phyloP scores from a whole-genome alignment of 192 early-diverging fungal species.

The Coemansia sp. region DNA sequence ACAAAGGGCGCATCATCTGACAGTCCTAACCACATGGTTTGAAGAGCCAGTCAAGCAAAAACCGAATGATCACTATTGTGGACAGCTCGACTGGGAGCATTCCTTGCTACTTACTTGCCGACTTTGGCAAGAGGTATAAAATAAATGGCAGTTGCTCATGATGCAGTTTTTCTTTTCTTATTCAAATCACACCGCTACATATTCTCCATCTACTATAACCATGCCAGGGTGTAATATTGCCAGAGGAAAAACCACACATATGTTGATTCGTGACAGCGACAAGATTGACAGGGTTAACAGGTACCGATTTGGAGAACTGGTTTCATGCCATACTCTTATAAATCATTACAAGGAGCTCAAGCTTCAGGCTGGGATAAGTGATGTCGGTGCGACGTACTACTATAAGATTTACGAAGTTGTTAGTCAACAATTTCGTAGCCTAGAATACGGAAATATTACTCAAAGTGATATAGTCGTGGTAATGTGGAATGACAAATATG shows the following conservation, averaged over 20 bases:
- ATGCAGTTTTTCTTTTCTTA: not conserved
- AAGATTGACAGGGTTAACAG: not conserved
- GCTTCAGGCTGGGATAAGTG: not conserved
- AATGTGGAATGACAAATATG: not conserved
- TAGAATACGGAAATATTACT: not conserved
- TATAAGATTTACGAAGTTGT: not conserved
- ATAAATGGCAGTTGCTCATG: not conserved
- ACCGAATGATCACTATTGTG: too few relatives aligned
- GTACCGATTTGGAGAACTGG: not conserved
- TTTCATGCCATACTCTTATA: not conserved
- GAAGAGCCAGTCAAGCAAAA: too few relatives aligned
- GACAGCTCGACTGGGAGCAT: not conserved
- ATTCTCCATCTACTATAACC: not conserved
- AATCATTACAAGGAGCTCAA: not conserved
- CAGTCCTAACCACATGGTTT: too few relatives aligned
- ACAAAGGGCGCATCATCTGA: too few relatives aligned
- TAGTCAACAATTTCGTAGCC: not conserved
- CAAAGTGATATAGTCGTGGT: not conserved
- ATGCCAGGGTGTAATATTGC: not conserved
- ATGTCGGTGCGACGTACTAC: not conserved
- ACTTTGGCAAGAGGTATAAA: conserved; percentile 1
- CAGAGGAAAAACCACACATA: not conserved
- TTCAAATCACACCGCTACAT: not conserved
- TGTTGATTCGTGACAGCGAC: not conserved
- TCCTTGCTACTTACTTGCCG: not conserved